Conservation (phyloP, 352 stramenopile species). For the Globisporangium parvum region DNA sequence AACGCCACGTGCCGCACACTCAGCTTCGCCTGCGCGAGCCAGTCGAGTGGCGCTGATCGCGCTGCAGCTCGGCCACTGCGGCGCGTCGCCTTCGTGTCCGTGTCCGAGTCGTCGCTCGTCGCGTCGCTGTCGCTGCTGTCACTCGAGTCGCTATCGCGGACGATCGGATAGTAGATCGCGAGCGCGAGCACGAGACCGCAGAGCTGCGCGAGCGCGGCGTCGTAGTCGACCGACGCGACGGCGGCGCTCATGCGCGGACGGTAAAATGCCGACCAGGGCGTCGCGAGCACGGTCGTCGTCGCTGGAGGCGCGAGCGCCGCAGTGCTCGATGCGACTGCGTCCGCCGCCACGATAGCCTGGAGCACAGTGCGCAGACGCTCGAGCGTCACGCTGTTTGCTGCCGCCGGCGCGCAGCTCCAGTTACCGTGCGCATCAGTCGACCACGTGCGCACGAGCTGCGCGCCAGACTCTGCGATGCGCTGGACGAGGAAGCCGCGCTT, state of each 20-base stretch:
- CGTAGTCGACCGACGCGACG: conserved; percentile 24
- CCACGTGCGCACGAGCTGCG: conserved; percentile 12
- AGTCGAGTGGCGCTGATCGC: conserved; percentile 15
- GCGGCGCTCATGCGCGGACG: conserved; percentile 26
- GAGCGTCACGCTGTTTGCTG: conserved; percentile 20
- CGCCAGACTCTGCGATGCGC: conserved; percentile 17
- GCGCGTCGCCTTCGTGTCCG: conserved; percentile 20
- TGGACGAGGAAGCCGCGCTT: conserved; percentile 35
- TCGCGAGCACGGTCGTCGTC: conserved; percentile 6
- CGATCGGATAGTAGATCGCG: conserved; percentile 46
- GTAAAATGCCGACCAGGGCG: conserved; percentile 55
- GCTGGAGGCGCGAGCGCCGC: neutral
- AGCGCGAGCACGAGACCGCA: conserved; percentile 39
- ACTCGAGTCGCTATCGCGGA: conserved; percentile 18
- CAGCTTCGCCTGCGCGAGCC: conserved; percentile 25
- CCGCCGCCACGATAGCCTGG: conserved; percentile 34
- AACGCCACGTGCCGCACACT: conserved; percentile 32
- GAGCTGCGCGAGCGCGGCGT: conserved; percentile 42
- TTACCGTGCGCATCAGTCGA: conserved; percentile 12
- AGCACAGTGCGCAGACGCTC: conserved; percentile 33
- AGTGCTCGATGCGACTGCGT: conserved; percentile 13
- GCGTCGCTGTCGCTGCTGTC: conserved; percentile 12
- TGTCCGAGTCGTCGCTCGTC: conserved; percentile 29
- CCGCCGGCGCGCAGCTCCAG: conserved; percentile 26
- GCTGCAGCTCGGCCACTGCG: neutral